Conservation (phyloP, 371 early-diverging fungal genomes). For the Mycotypha africana region DNA sequence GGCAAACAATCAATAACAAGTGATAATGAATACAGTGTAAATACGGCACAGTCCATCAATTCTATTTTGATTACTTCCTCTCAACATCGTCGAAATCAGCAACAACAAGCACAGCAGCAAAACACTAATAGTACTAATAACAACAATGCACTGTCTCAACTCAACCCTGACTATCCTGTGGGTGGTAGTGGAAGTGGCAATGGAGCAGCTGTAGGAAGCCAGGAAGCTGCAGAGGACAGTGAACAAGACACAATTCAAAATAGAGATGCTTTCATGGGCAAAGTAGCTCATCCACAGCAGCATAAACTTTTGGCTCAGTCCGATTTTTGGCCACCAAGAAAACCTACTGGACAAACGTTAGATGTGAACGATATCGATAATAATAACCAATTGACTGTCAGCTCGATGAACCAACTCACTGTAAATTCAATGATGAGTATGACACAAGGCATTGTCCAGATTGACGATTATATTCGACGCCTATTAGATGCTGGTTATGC, state of each 20-base stretch:
- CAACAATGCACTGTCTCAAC: conserved; percentile 23
- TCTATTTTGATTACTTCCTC: conserved; percentile 34
- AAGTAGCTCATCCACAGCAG: conserved; percentile 34
- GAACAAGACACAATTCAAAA: conserved; percentile 21
- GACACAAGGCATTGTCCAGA: conserved; percentile 21
- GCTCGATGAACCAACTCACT: conserved; percentile 40
- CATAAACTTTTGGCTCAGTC: conserved; percentile 34
- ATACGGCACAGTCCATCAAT: conserved; percentile 38
- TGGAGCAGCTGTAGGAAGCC: too few species aligned
- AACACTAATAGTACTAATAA: too few species aligned
- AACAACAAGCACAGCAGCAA: conserved; percentile 9
- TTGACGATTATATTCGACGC: conserved; percentile 84
- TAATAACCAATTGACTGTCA: conserved; percentile 35
- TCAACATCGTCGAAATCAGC: conserved; percentile 18
- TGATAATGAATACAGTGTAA: conserved; percentile 35
- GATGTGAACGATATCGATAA: conserved; percentile 5
- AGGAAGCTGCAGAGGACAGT: conserved; percentile 4
- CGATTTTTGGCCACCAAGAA: conserved; percentile 35
- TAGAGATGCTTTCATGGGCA: conserved; percentile 28
- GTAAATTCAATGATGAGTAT: conserved; percentile 32
- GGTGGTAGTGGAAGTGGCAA: too few species aligned
- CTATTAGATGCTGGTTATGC: conserved; percentile 74
- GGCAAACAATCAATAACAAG: conserved; percentile 5
- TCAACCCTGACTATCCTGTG: conserved; percentile 38
- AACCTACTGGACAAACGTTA: background rate